Evolutionary conservation across 2,329 filamentous ascomycete genomes (phyloP), one percentile per base, ranked within the genome.

Genomic region (Blastomyces gilchristii): DNA sequence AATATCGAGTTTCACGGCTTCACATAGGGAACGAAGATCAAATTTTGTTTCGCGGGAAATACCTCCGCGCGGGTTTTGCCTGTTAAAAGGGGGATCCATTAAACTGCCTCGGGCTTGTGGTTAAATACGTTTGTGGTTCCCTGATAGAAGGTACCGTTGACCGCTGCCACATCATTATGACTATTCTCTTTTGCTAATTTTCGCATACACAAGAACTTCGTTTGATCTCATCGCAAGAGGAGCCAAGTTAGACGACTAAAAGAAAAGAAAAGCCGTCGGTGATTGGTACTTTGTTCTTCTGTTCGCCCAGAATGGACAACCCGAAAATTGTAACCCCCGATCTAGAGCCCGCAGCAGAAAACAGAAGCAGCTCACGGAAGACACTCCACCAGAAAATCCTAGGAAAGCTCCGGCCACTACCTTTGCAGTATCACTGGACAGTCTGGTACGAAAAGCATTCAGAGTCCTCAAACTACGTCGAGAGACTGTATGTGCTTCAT

Each of bases 381-480:
- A 70, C 75, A 3, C 73, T 79, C 3, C 73, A 77, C 61, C 74
- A 76, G 66, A 76, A 75, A 60, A 76, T 79, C 68, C 71, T 79
- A 61, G 74, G 74, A 57, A 78, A 77, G 63, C 71, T 80, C 22
- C 75, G 78, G 8, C 78, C 78, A 0, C 69, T 79, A 8, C 78
- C 78, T 0, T 73, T 80, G 62, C 76, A 78, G 66, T 79, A 80
- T 63, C 75, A 77, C 65, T 80, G 78, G 78, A 74, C 73, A 22
- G 75, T 80, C 64, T 80, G 78, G 77, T 78, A 79, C 63, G 78
- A 79, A 67, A 78, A 77, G 64, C 71, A 75, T 65, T 69, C 71
- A 18, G 69, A 70, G n/a, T 62, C 63, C 28, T 64, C 25, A 41
- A 67, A 69, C 62, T 75, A 74, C 64, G 67, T 71, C 22, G 70